Base-by-base conservation (phyloP, 2,329 filamentous ascomycete genomes). In the Thermothelomyces thermophilus region DNA sequence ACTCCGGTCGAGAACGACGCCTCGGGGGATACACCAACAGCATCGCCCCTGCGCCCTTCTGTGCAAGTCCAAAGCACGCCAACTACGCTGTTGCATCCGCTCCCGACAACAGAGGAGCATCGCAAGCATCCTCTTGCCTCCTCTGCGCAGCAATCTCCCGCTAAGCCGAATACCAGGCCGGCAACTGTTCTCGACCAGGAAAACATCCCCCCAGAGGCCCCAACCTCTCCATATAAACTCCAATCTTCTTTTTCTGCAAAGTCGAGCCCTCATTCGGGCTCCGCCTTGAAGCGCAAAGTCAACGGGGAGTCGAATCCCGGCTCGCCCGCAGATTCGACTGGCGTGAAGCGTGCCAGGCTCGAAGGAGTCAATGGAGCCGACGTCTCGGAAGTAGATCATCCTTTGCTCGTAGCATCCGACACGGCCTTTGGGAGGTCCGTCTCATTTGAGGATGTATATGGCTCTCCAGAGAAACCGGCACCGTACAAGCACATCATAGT, bases 381-480 rank as follows among this genome's bases (percentile, higher is more conserved):
- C n/a, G 22, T 34, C 9, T 4, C 20, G 8, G 19, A 42, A 20
- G 16, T n/a, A 9, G 35, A 26, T 10, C 41, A 8, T 2, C 20
- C 34, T 3, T 28, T 35, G 11, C n/a, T 22, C 14, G 2, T 5
- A 20, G 33, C 8, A 14, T 28, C 17, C 8, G 16, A 11, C 16
- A 41, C 5, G 7, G 10, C 40, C 1, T 6, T 7, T 4, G 22
- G 33, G 28, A 50, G 54, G 24, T 57, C 63, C 0, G 59, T 70
- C 19, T 55, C 61, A 0, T 70, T 70, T 31, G 54, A 63, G 7
- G 65, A 71, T 13, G 64, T 71, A 1, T 70, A 56, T 48, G 51
- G 47, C 17, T 9, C 28, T 2, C 47, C 48, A 3, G 44, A 5
- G 59, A 65, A 42, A 46, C 62, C 31, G 3, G 61, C 67, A 2